phyloP scores from a whole-genome alignment of 2,329 filamentous ascomycete genomes.

The Botrytis fragariae region DNA sequence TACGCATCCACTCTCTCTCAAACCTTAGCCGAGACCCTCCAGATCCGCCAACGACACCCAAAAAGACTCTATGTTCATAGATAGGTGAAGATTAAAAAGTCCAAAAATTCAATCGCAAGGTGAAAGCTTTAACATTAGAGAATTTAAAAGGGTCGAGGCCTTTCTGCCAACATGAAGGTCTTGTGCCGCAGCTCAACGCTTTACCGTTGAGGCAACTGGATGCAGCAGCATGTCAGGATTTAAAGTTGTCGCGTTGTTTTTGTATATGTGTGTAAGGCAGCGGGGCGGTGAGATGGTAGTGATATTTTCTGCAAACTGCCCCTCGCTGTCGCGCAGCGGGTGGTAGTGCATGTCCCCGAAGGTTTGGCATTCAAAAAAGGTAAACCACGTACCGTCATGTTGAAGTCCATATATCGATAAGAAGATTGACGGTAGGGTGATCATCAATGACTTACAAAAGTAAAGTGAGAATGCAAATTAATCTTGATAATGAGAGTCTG shows the following conservation, averaged over 20 bases:
- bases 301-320: background rate
- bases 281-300: background rate
- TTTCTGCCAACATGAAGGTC: background rate
- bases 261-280: background rate
- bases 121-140: slow-evolving; percentile 5
- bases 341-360: background rate
- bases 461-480: background rate
- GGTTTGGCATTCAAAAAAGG: background rate
- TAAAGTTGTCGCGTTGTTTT: background rate
- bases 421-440: background rate
- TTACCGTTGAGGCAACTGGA: background rate
- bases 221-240: background rate
- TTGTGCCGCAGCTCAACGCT: background rate
- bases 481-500: background rate
- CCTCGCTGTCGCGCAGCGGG: too few relatives aligned
- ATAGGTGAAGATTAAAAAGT: background rate
- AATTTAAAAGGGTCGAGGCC: background rate
- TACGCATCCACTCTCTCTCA: background rate
- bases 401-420: background rate
- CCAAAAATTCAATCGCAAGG: slow-evolving; percentile 4
- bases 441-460: background rate
- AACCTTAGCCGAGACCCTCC: background rate
- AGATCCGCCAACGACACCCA: background rate
- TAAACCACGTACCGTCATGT: background rate
- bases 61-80: background rate